A percentile compares a stretch with the other conserved stretches of the same genome.
phyloP scores from a whole-genome alignment of 1,284 basidiomycete genomes.

The Volvariella volvacea region DNA sequence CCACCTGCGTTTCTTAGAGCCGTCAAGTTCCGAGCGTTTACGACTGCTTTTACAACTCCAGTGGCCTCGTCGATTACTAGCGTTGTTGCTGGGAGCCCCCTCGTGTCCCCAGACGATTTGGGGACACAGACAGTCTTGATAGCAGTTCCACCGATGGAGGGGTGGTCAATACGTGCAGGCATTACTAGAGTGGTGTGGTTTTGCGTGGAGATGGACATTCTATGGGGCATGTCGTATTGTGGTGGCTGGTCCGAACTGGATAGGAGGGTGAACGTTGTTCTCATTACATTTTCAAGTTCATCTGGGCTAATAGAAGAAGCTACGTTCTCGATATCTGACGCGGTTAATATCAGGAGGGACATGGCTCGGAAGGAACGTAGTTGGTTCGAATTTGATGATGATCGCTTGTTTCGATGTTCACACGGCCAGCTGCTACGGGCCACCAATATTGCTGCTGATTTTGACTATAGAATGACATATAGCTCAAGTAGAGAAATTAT shows the following conservation, averaged over 20 bases:
- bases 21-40: conserved; percentile 74
- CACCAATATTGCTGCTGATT: no score
- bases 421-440: no score
- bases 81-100: conserved; percentile 72
- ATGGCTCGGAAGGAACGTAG: no score
- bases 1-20: conserved; percentile 78
- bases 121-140: conserved; percentile 76
- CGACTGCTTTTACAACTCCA: conserved; percentile 61
- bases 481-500: no score
- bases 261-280: conserved; percentile 39
- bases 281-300: conserved; percentile 49
- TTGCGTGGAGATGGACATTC: conserved; percentile 38
- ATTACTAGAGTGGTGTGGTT: conserved; percentile 61
- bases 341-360: conserved; percentile 49
- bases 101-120: conserved; percentile 24
- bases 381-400: no score
- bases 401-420: no score
- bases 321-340: conserved; percentile 39
- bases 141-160: conserved; percentile 31
- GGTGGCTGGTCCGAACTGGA: conserved; percentile 14
- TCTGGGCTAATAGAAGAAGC: conserved; percentile 31
- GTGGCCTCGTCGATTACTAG: conserved; percentile 67
- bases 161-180: conserved; percentile 48
- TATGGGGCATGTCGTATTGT: conserved; percentile 34
- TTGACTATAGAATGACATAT: no score